phyloP scores from a whole-genome alignment of 768 basidiomycete genomes.

The Neoboletus subvelutipes region DNA sequence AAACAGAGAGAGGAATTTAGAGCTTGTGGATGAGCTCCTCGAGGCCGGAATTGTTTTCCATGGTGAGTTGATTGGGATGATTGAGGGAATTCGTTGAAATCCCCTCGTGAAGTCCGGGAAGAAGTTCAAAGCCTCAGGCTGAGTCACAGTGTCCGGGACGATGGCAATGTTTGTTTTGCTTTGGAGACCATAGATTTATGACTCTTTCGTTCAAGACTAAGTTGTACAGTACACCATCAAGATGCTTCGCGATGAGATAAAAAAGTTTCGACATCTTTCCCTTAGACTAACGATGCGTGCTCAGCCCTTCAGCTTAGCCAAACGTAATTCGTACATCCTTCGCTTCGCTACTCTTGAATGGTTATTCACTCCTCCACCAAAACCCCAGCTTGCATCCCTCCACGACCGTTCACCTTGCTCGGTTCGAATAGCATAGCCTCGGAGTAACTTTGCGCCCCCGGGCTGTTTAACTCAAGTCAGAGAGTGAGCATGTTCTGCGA shows the following conservation, averaged over 20 bases:
- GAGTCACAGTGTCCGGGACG: no score
- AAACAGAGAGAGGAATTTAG: no score
- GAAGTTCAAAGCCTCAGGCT: no score
- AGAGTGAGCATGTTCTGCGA: neutral
- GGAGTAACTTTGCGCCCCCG: slow-evolving; percentile 4
- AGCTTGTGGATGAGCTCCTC: no score
- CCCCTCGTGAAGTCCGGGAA: no score
- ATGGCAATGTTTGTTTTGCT: neutral
- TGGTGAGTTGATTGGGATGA: neutral
- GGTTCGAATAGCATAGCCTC: neutral
- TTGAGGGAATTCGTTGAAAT: no score
- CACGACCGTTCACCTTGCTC: neutral
- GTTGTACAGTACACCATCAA: neutral
- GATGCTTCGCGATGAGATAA: neutral
- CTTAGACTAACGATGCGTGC: neutral
- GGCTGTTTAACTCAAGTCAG: slow-evolving; percentile 6
- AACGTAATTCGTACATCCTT: slow-evolving; percentile 1
- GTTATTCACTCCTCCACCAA: slow-evolving; percentile 9
- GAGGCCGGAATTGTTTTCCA: slow-evolving; percentile 10
- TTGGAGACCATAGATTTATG: neutral
- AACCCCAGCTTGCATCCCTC: slow-evolving; percentile 14
- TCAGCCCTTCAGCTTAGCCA: slow-evolving; percentile 6
- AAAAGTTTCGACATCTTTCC: neutral
- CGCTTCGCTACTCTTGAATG: slow-evolving; percentile 5
- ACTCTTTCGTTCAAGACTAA: no score